A percentile compares a stretch with the other conserved stretches of the same genome.
Evolutionary conservation across 106 monocot species (phyloP).

Genomic region (Dioscorea zingiberensis): DNA sequence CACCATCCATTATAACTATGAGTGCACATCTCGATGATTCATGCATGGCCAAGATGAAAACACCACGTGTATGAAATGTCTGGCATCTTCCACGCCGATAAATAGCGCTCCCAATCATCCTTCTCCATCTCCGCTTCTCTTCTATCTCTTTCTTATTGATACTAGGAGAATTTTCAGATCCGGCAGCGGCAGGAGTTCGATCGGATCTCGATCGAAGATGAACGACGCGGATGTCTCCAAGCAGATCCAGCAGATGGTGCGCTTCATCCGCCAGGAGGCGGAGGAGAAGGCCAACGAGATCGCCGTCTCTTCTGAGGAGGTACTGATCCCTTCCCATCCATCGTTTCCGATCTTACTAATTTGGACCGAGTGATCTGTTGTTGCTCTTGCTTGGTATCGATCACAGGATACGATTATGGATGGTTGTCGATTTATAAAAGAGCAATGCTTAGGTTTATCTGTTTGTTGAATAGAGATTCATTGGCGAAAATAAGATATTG

Average conservation of each 20-base stretch:
- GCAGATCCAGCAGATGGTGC: slow-evolving; percentile 90
- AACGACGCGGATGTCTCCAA: slow-evolving; percentile 70
- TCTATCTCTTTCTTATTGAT: not conserved
- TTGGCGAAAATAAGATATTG: too few species aligned
- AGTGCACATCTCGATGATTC: too few species aligned
- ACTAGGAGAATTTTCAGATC: not conserved
- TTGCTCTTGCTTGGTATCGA: too few species aligned
- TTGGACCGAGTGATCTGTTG: not conserved
- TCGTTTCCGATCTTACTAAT: not conserved
- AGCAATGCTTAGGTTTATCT: too few species aligned
- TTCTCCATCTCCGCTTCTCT: not conserved
- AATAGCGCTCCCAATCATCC: not conserved
- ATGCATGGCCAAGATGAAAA: too few species aligned
- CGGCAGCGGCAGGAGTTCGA: not conserved
- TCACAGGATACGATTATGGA: too few species aligned
- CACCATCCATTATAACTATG: too few species aligned
- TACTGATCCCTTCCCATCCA: slow-evolving; percentile 1
- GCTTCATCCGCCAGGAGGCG: slow-evolving; percentile 86
- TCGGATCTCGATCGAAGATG: slow-evolving; percentile 27
- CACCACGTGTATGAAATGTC: too few species aligned
- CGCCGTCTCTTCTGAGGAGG: slow-evolving; percentile 73
- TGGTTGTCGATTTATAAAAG: too few species aligned
- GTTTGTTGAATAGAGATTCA: too few species aligned
- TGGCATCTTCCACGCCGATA: too few species aligned
- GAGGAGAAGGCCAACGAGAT: slow-evolving; percentile 91